A percentile compares a stretch with the other conserved stretches of the same genome.
Evolutionary conservation across 2,329 filamentous ascomycete genomes (phyloP).

Genomic region (Botrytis tulipae): DNA sequence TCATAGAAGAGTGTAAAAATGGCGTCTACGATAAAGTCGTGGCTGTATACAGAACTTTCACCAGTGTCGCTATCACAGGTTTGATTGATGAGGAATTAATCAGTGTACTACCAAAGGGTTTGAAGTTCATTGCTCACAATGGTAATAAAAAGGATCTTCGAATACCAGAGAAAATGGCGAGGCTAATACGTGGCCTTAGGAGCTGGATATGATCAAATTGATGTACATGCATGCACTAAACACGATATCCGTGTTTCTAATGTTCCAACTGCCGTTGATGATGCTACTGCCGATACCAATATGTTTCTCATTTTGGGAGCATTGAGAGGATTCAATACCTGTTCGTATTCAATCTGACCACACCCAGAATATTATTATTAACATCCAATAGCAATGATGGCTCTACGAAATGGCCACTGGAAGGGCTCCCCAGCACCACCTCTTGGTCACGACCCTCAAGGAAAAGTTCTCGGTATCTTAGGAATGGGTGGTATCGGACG

Average conservation of each 20-base stretch:
- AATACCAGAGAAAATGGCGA: not conserved
- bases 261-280: slow-evolving; percentile 76
- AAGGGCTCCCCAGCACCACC: slow-evolving; percentile 56
- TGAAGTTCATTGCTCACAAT: slow-evolving; percentile 61
- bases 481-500: slow-evolving; percentile 86
- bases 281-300: slow-evolving; percentile 77
- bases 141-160: slow-evolving; percentile 42
- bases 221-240: slow-evolving; percentile 67
- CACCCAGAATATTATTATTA: not conserved
- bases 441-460: slow-evolving; percentile 73
- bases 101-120: slow-evolving; percentile 50
- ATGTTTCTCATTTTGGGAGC: slow-evolving; percentile 82
- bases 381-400: slow-evolving; percentile 50
- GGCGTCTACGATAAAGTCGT: slow-evolving; percentile 65
- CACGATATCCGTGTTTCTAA: slow-evolving; percentile 72
- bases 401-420: slow-evolving; percentile 67
- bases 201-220: slow-evolving; percentile 83
- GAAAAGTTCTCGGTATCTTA: slow-evolving; percentile 75
- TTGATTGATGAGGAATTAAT: slow-evolving; percentile 70
- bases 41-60: slow-evolving; percentile 70
- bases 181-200: slow-evolving; percentile 45
- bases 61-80: slow-evolving; percentile 63
- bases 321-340: slow-evolving; percentile 67
- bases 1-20: slow-evolving; percentile 64
- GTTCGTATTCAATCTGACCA: slow-evolving; percentile 25